phyloP scores from a whole-genome alignment of 805 yeast species.

The Cyberlindnera samutprakarnensis region DNA sequence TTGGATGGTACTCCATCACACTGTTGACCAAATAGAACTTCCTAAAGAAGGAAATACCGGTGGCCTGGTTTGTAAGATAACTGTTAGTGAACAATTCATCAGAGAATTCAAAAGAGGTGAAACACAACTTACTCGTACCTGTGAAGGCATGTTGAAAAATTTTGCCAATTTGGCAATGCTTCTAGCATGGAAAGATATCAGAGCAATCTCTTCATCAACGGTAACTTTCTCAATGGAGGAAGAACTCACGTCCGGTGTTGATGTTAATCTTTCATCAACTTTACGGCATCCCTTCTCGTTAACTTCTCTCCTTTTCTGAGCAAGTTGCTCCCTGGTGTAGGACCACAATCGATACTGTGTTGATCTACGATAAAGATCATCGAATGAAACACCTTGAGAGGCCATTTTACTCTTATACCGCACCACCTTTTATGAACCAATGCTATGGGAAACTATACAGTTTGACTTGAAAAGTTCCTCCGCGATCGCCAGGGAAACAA shows the following conservation, averaged over 20 bases:
- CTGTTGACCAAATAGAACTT: slow-evolving; percentile 75
- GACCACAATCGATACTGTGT: slow-evolving; percentile 87
- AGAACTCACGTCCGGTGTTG: slow-evolving; percentile 23
- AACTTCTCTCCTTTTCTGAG: slow-evolving; percentile 36
- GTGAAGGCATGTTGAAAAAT: slow-evolving; percentile 77
- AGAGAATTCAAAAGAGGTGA: no score
- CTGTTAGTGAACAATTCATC: not conserved
- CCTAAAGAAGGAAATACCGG: slow-evolving; percentile 77
- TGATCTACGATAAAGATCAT: slow-evolving; percentile 83
- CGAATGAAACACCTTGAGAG: slow-evolving; percentile 49
- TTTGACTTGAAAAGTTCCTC: no score
- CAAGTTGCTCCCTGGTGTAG: slow-evolving; percentile 53
- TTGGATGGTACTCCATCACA: slow-evolving; percentile 85
- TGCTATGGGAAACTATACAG: no score
- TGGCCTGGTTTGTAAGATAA: slow-evolving; percentile 32
- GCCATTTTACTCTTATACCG: slow-evolving; percentile 1
- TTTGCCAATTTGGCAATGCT: slow-evolving; percentile 62
- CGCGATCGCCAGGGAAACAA: slow-evolving; percentile 1
- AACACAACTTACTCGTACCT: slow-evolving; percentile 43
- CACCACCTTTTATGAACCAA: not conserved
- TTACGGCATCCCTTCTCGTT: slow-evolving; percentile 45
- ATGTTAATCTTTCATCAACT: slow-evolving; percentile 27
- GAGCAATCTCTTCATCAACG: slow-evolving; percentile 60
- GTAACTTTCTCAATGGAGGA: slow-evolving; percentile 35
- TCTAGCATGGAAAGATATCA: slow-evolving; percentile 65